A percentile compares a stretch with the other conserved stretches of the same genome.
Evolutionary conservation across 2,329 filamentous ascomycete genomes (phyloP).

Genomic region (Nemania serpens): DNA sequence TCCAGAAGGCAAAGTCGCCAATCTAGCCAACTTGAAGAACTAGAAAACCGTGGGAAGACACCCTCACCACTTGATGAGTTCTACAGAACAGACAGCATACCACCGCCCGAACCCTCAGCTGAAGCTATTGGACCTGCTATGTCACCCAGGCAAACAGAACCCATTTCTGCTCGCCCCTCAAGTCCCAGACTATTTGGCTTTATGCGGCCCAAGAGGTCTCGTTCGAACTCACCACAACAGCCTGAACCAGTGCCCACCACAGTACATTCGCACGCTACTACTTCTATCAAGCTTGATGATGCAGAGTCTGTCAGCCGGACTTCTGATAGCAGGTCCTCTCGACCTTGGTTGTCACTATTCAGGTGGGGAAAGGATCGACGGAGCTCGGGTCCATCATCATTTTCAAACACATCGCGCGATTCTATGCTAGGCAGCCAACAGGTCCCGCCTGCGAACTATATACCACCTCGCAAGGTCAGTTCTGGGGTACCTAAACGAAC

Average conservation of each 20-base stretch:
- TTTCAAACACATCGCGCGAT: constrained; percentile 88
- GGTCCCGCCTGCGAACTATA: constrained; percentile 41
- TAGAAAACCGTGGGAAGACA: constrained; percentile 30
- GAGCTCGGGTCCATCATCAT: constrained; percentile 70
- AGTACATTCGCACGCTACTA: constrained; percentile 39
- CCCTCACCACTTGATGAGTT: constrained; percentile 50
- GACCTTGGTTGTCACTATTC: constrained; percentile 75
- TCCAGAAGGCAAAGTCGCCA: constrained; percentile 42
- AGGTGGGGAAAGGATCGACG: constrained; percentile 67
- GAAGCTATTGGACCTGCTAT: constrained; percentile 19
- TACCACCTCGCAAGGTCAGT: constrained; percentile 43
- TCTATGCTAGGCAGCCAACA: constrained; percentile 66
- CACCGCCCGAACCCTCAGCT: constrained; percentile 35
- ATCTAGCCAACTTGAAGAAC: constrained; percentile 27
- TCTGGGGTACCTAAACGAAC: constrained; percentile 71
- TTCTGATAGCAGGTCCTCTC: constrained; percentile 58
- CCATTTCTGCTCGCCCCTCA: constrained; percentile 33
- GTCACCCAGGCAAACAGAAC: constrained; percentile 18
- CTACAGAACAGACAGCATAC: constrained; percentile 56
- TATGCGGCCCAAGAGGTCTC: constrained; percentile 52
- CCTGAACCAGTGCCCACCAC: constrained; percentile 46
- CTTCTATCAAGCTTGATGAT: constrained; percentile 50
- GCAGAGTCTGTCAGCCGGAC: constrained; percentile 57
- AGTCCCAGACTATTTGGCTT: constrained; percentile 46
- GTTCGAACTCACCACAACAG: constrained; percentile 55